phyloP scores from a whole-genome alignment of 768 basidiomycete genomes.

The Tremella yokohamensis region DNA sequence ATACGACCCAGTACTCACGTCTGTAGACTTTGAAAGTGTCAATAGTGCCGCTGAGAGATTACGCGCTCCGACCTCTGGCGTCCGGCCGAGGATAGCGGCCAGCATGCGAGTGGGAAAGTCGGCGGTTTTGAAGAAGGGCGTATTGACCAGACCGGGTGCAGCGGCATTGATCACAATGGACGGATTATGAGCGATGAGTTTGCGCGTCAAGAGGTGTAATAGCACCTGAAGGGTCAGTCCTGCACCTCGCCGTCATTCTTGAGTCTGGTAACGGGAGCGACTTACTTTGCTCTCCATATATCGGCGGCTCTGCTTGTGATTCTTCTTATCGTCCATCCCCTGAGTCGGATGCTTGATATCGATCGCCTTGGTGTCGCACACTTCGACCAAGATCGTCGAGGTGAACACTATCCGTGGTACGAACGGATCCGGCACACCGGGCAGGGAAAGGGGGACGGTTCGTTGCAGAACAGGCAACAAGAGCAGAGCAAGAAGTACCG shows the following conservation, averaged over 20 bases:
- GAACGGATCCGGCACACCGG: constrained; percentile 8
- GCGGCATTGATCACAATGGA: neutral
- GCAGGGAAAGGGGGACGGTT: constrained; percentile 10
- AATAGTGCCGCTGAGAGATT: constrained; percentile 6
- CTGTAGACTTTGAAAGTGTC: constrained; percentile 6
- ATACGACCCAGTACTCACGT: constrained; percentile 5
- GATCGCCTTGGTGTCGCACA: constrained; percentile 3
- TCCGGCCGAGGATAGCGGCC: neutral
- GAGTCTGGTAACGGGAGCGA: no score
- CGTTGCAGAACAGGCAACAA: constrained; percentile 16
- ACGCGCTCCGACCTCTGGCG: constrained; percentile 8
- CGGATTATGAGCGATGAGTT: constrained; percentile 4
- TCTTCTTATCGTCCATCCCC: constrained; percentile 4
- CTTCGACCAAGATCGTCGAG: neutral
- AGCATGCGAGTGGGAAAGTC: neutral
- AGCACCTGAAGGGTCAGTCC: constrained; percentile 4
- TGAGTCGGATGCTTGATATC: neutral
- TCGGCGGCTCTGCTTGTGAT: neutral
- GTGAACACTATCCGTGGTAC: constrained; percentile 9
- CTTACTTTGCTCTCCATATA: constrained; percentile 14
- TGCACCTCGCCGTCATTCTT: no score
- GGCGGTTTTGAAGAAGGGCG: constrained; percentile 2
- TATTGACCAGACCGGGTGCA: constrained; percentile 9
- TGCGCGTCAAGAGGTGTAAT: neutral
- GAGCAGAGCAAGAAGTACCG: constrained; percentile 24